Percentiles rank a stretch among this genome's conserved stretches.
Evolutionary conservation across 2,329 filamentous ascomycete species (phyloP).

Genomic region (Fusarium sp.): DNA sequence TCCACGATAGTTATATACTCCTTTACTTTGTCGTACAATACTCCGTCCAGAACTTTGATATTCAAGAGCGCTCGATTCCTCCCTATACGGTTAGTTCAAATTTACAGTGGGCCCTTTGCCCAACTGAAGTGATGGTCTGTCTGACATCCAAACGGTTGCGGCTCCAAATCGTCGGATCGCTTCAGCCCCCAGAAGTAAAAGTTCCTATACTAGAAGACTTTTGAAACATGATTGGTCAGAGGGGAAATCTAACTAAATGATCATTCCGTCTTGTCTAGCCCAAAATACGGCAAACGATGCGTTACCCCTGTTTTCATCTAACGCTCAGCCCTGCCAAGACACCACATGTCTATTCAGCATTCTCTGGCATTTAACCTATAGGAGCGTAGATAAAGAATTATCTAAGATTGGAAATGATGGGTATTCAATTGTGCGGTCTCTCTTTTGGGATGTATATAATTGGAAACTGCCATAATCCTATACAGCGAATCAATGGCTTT

Average conservation of each 20-base stretch:
- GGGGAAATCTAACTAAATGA: not conserved
- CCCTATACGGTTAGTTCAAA: not conserved
- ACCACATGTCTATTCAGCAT: not conserved
- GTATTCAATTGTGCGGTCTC: not conserved
- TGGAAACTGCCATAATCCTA: too few species aligned
- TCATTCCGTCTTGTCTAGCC: not conserved
- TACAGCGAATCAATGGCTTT: too few species aligned
- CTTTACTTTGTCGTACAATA: not conserved
- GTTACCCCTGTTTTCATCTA: slow-evolving; percentile 2
- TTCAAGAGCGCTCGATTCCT: not conserved
- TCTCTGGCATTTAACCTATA: not conserved
- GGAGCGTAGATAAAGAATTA: not conserved
- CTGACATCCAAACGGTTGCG: not conserved
- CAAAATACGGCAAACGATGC: not conserved
- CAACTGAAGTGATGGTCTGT: slow-evolving; percentile 4
- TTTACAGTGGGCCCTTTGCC: not conserved
- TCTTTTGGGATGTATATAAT: not conserved
- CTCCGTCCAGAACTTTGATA: not conserved
- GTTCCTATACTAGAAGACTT: not conserved
- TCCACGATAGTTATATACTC: not conserved
- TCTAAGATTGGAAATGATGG: too few species aligned
- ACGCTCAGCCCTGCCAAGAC: not conserved
- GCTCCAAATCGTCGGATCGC: not conserved
- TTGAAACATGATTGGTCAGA: not conserved
- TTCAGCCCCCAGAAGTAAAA: not conserved